These are phyloP conservation scores for Epichloe hybrida DNA, from an alignment of 2,329 filamentous ascomycete species.

Conservation along the genomic window DNA sequence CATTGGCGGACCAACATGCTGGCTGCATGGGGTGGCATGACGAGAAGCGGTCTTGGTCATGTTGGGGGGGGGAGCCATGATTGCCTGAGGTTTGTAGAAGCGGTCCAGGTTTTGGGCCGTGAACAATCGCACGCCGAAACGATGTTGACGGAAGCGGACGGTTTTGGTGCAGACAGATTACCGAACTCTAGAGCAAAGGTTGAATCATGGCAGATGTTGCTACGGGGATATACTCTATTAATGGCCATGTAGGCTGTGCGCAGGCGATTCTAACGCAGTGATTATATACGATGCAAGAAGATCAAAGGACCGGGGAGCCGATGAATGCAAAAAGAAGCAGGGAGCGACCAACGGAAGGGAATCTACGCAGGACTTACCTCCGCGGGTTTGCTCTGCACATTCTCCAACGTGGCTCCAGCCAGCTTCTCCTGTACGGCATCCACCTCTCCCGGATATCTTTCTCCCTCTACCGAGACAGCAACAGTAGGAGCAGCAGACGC, in stretches of 20 bases:
- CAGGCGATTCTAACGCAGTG: background rate
- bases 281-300: background rate
- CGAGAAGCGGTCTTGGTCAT: too few species aligned
- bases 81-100: too few species aligned
- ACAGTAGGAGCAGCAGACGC: background rate
- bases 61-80: too few species aligned
- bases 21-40: too few species aligned
- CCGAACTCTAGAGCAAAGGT: background rate
- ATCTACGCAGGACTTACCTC: background rate
- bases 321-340: background rate
- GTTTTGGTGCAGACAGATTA: too few species aligned
- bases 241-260: background rate
- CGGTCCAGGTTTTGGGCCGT: too few species aligned
- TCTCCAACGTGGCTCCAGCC: constrained; percentile 3
- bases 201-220: background rate
- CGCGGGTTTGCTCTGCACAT: background rate
- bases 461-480: background rate
- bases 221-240: background rate
- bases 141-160: too few species aligned
- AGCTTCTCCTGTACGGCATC: constrained; percentile 8
- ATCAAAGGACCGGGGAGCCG: background rate
- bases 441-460: background rate
- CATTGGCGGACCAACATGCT: too few species aligned
- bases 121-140: too few species aligned
- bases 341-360: background rate